Evolutionary conservation across 2,329 filamentous ascomycete species (phyloP).

Genomic region (Penicillium sp.): DNA sequence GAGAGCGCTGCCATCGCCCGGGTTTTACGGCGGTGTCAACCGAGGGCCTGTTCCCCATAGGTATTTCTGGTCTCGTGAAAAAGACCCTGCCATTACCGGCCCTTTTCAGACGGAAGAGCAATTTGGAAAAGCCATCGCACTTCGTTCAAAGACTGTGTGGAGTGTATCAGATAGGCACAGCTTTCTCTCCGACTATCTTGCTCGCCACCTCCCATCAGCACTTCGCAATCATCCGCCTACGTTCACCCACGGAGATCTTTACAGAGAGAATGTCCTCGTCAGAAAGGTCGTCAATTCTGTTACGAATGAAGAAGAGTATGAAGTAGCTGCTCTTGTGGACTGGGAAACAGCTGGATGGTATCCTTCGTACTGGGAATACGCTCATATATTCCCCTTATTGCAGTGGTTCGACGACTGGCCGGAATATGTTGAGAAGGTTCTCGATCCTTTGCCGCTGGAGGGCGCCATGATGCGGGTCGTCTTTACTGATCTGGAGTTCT

Average conservation of each 20-base stretch:
- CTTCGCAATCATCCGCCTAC: conserved; percentile 18
- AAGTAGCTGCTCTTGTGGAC: conserved; percentile 20
- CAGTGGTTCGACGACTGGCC: conserved; percentile 26
- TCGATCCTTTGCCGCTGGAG: conserved; percentile 18
- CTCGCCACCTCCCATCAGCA: conserved; percentile 17
- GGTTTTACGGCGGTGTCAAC: conserved; percentile 20
- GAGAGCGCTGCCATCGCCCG: conserved; percentile 18
- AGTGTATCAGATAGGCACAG: conserved; percentile 11
- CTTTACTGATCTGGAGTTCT: conserved; percentile 21
- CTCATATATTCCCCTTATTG: conserved; percentile 19
- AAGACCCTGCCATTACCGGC: conserved; percentile 12
- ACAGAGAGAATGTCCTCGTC: conserved; percentile 20
- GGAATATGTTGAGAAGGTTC: conserved; percentile 20
- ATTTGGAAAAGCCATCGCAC: conserved; percentile 17
- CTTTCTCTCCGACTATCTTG: conserved; percentile 18
- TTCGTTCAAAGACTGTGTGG: conserved; percentile 15
- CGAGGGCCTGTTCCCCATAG: conserved; percentile 18
- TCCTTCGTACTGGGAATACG: conserved; percentile 27
- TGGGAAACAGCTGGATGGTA: conserved; percentile 28
- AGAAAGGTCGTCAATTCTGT: conserved; percentile 10
- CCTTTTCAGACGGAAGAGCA: conserved; percentile 20
- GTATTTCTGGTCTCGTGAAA: conserved; percentile 20
- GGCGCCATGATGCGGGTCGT: conserved; percentile 20
- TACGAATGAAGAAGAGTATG: conserved; percentile 14
- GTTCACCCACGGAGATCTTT: conserved; percentile 24